Percentiles rank a stretch among this genome's conserved stretches.
These are phyloP conservation scores for Ramaria sp. DNA, from an alignment of 768 basidiomycete genomes.

Conservation along the genomic window DNA sequence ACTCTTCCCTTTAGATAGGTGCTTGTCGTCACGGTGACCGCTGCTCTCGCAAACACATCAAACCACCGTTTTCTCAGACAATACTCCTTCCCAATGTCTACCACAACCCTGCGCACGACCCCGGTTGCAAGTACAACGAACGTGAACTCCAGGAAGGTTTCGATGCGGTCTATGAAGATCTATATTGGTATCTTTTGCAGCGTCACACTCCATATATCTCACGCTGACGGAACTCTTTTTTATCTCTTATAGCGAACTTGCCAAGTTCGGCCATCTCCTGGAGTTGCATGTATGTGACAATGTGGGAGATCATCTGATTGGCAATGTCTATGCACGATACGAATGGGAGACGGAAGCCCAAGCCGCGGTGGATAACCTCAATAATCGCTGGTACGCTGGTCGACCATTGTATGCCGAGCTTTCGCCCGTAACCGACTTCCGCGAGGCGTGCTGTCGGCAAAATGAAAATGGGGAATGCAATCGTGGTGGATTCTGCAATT, in stretches of 20 bases:
- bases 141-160: slow-evolving; percentile 87
- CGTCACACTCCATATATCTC: background rate
- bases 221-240: slow-evolving; percentile 4
- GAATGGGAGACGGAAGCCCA: slow-evolving; percentile 99
- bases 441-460: slow-evolving; percentile 97
- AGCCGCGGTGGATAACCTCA: slow-evolving; percentile 82
- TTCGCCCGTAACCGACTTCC: slow-evolving; percentile 96
- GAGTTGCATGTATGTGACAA: slow-evolving; percentile 99
- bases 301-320: slow-evolving; percentile 97
- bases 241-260: slow-evolving; percentile 43
- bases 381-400: slow-evolving; percentile 97
- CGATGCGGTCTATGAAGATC: slow-evolving; percentile 89
- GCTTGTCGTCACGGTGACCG: slow-evolving; percentile 97
- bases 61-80: slow-evolving; percentile 95
- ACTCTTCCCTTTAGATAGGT: slow-evolving; percentile 61
- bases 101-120: slow-evolving; percentile 94
- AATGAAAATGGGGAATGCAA: slow-evolving; percentile 99
- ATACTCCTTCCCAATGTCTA: slow-evolving; percentile 96
- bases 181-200: slow-evolving; percentile 56
- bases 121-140: slow-evolving; percentile 77
- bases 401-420: slow-evolving; percentile 95
- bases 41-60: slow-evolving; percentile 97
- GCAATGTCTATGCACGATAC: slow-evolving; percentile 95
- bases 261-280: slow-evolving; percentile 90
- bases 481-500: slow-evolving; percentile 97